Conservation (phyloP, 164 flowering plant species). For the Dillenia suffruticosa region DNA sequence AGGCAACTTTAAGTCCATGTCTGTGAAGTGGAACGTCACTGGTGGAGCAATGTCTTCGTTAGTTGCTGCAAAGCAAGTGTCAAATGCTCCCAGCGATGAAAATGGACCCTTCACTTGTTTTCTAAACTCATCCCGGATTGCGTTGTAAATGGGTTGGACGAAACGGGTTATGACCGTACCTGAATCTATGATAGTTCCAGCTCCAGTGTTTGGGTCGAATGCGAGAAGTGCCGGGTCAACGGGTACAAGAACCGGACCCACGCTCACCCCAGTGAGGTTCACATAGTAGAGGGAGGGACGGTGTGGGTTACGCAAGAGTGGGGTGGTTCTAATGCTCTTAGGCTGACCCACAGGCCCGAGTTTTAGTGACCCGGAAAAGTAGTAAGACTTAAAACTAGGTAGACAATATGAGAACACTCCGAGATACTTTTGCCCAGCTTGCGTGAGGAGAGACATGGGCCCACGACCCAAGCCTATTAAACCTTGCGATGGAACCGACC, state of each 20-base stretch:
- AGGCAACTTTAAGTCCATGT: slow-evolving; percentile 51
- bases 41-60: slow-evolving; percentile 32
- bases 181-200: slow-evolving; percentile 54
- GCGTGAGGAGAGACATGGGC: slow-evolving; percentile 42
- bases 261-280: slow-evolving; percentile 32
- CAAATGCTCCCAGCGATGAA: slow-evolving; percentile 61
- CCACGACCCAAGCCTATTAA: slow-evolving; percentile 56
- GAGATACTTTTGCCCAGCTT: slow-evolving; percentile 33
- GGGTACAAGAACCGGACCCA: slow-evolving; percentile 34
- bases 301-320: slow-evolving; percentile 37
- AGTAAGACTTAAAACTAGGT: slow-evolving; percentile 37
- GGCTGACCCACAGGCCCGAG: slow-evolving; percentile 50
- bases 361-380: slow-evolving; percentile 45
- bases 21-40: slow-evolving; percentile 40
- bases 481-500: slow-evolving; percentile 45
- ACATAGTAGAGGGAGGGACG: slow-evolving; percentile 49
- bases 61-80: slow-evolving; percentile 35
- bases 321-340: slow-evolving; percentile 36
- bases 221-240: slow-evolving; percentile 36
- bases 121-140: slow-evolving; percentile 59
- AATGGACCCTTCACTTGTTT: slow-evolving; percentile 34
- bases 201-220: slow-evolving; percentile 46
- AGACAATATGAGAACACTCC: slow-evolving; percentile 60
- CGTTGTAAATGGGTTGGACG: slow-evolving; percentile 48
- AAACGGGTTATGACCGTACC: slow-evolving; percentile 52